Conservation (phyloP, 305 asterid genomes). For the Rubia peregrina region DNA sequence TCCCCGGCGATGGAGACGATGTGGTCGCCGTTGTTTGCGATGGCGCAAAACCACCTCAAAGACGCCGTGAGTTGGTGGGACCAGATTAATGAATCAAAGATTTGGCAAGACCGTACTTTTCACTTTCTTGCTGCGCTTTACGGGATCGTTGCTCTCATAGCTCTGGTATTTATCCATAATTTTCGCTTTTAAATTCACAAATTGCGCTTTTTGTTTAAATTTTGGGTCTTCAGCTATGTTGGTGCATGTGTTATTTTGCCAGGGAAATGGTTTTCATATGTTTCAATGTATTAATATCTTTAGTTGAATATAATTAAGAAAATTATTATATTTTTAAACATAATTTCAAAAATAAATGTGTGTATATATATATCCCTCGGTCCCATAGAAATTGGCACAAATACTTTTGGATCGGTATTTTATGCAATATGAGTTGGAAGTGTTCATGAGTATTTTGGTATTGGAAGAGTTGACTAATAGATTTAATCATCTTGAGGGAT, state of each 20-base stretch:
- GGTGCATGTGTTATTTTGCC: neutral
- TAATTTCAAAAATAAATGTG: too few species aligned
- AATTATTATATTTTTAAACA: neutral
- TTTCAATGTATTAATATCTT: neutral
- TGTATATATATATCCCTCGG: too few species aligned
- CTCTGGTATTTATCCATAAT: constrained; percentile 46
- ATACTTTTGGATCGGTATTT: too few species aligned
- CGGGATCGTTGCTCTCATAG: constrained; percentile 74
- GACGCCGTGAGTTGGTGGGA: constrained; percentile 86
- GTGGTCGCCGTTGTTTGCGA: constrained; percentile 42
- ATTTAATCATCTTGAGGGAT: too few species aligned
- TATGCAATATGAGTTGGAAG: too few species aligned
- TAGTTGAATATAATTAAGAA: neutral
- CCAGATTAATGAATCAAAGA: constrained; percentile 45
- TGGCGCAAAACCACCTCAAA: constrained; percentile 59
- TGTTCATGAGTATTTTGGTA: too few species aligned
- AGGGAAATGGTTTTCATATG: neutral
- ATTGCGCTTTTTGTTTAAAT: neutral
- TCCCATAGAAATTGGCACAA: too few species aligned
- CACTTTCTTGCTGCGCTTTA: constrained; percentile 63
- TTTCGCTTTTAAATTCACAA: neutral
- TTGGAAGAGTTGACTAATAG: too few species aligned
- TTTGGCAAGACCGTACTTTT: constrained; percentile 88
- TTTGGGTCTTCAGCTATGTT: neutral
- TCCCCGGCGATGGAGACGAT: constrained; percentile 19